Base-by-base conservation (phyloP, 441 rosid species). In the Pelargonium myrrhifolium region DNA sequence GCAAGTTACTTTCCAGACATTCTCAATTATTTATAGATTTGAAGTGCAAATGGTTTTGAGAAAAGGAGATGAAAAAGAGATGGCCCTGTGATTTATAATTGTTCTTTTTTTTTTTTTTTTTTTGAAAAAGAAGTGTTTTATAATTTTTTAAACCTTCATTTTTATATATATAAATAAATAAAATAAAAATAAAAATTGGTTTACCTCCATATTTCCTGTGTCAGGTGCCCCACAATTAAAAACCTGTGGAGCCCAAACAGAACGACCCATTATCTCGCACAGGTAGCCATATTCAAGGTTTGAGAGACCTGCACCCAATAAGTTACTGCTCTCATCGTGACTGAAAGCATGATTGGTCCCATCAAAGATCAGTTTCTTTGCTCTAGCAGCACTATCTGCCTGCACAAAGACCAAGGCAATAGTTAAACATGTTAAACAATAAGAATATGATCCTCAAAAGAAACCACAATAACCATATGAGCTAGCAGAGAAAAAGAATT, bases 191-290 rank as follows among this genome's bases (percentile, higher is more conserved):
- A n/a, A n/a, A n/a, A n/a, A n/a, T n/a, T n/a, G n/a, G 55, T 3
- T 74, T 86, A 92, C 99, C 98, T 94, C 99, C 99, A 92, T 94
- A 83, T 94, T 94, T 77, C 98, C 98, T 37, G 99, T 94, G 81
- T 94, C 99, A 15, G 99, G 99, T 61, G 99, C 97, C 75, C 96
- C 85, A 49, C 99, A 94, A 77, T 94, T 94, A 72, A 94, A 94
- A 70, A 94, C 79, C 81, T 94, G 99, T 0, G 99, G 99, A 65
- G 94, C 98, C 96, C 96, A 94, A 79, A 85, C 65, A 9, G 98
- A 94, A 66, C 85, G 91, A 72, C 98, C 99, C 93, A 90, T 89
- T 74, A 94, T 88, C 87, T 92, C 99, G 80, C 99, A 94, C 59
- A 94, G 93, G 83, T 85, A 84, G 56, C 96, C 97, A 73, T 94